phyloP scores from a whole-genome alignment of 2,329 filamentous ascomycete genomes.

The Cryphonectria japonica region DNA sequence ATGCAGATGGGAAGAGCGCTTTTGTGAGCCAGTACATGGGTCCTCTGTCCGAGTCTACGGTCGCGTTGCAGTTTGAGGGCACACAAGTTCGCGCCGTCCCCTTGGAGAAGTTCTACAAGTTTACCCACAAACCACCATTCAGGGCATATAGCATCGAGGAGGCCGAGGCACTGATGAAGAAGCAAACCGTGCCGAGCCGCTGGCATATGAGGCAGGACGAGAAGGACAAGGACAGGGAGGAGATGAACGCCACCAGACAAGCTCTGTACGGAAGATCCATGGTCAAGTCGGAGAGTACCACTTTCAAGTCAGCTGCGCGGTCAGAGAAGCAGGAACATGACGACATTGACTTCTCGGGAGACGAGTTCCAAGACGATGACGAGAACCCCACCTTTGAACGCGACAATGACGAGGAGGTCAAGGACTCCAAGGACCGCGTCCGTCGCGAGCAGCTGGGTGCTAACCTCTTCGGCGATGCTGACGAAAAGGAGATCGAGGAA shows the following conservation, averaged over 20 bases:
- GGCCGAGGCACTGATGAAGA: constrained; percentile 80
- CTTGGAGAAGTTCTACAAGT: constrained; percentile 94
- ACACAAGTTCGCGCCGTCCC: constrained; percentile 83
- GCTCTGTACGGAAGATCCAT: constrained; percentile 57
- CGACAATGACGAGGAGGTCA: constrained; percentile 80
- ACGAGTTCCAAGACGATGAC: constrained; percentile 87
- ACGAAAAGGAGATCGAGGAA: constrained; percentile 73
- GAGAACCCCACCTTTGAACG: constrained; percentile 75
- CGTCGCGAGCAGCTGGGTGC: constrained; percentile 84
- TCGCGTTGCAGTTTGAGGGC: constrained; percentile 74
- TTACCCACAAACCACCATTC: constrained; percentile 79
- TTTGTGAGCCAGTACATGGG: constrained; percentile 93
- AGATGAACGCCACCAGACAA: constrained; percentile 62
- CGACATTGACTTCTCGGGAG: constrained; percentile 68
- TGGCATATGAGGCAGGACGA: constrained; percentile 78
- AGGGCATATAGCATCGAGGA: constrained; percentile 80
- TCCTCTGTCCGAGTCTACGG: constrained; percentile 82
- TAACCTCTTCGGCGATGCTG: constrained; percentile 75
- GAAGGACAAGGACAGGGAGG: constrained; percentile 59
- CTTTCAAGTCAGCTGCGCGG: constrained; percentile 62
- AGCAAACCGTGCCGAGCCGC: constrained; percentile 74
- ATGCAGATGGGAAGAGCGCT: constrained; percentile 92
- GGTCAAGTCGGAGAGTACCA: constrained; percentile 72
- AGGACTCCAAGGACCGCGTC: constrained; percentile 72
- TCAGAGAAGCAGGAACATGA: constrained; percentile 72